phyloP scores from a whole-genome alignment of 2,329 filamentous ascomycete species.

The Paracoccidioides lutzii region DNA sequence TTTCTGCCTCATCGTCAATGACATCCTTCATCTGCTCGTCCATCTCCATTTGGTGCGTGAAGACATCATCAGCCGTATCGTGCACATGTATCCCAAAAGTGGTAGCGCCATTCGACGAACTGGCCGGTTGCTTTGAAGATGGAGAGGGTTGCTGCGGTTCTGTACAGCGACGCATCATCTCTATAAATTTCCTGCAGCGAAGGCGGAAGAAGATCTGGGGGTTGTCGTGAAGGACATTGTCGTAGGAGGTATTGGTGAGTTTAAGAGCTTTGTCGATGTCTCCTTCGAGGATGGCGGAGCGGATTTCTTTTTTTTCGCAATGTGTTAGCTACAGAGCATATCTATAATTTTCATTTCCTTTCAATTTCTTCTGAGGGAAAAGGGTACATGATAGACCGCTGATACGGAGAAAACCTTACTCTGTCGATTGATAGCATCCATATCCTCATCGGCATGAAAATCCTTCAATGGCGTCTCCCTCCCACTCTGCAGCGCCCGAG shows the following conservation, averaged over 20 bases:
- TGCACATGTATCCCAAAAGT: conserved; percentile 10
- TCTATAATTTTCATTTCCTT: too few relatives aligned
- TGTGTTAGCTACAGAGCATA: background rate
- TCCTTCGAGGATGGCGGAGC: conserved; percentile 74
- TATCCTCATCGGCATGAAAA: conserved; percentile 62
- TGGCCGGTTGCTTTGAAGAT: conserved; percentile 24
- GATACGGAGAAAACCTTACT: conserved; percentile 39
- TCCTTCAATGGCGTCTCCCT: conserved; percentile 39
- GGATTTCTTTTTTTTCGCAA: conserved; percentile 50
- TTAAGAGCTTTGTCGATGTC: conserved; percentile 87
- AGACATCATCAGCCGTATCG: conserved; percentile 34
- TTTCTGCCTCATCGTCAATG: conserved; percentile 28
- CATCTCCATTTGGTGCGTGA: conserved; percentile 46
- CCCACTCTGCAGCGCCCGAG: conserved; percentile 52
- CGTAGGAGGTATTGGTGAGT: conserved; percentile 65
- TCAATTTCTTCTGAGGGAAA: background rate
- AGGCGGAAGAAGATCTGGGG: conserved; percentile 78
- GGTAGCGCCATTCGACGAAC: conserved; percentile 25
- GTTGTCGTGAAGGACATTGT: conserved; percentile 64
- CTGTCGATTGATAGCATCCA: conserved; percentile 76
- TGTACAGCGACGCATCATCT: conserved; percentile 71
- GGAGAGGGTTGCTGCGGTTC: conserved; percentile 42
- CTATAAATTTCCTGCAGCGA: conserved; percentile 82
- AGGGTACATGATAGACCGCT: background rate
- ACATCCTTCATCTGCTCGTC: conserved; percentile 36